Evolutionary conservation across 2,329 filamentous ascomycete species (phyloP), one percentile per base, ranked within the genome.

Genomic region (Venturia aucupariae): DNA sequence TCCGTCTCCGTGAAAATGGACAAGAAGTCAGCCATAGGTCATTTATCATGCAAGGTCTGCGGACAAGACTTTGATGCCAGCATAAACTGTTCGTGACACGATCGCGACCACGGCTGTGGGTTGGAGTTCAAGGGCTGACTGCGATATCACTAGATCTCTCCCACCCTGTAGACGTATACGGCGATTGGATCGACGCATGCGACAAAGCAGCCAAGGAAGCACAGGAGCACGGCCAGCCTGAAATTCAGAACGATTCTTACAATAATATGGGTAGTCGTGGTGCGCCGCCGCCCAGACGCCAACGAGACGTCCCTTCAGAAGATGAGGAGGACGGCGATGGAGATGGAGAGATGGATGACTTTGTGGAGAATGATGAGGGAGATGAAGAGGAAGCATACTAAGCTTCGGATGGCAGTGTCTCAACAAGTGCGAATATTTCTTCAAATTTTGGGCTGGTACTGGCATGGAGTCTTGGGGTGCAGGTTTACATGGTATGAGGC

Each of bases 181-280:
- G 90, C 41, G 94, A 97, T 76, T 99, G 94, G 94, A 90, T 99
- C 68, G 94, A 99, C 77, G 94, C 94, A n/a, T 90, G 87, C 73
- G 88, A 90, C 72, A 81, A 84, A 6, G 87, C 90, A 61, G 86
- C 86, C 19, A 87, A 89, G 71, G 81, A 86, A 66, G 79, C 81
- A 24, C 81, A 79, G 22, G 77, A 75, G 17, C 75, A 72, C 27
- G 71, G 70, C 10, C 46, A 51, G 46, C 46, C 46, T 22, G 46
- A 51, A 51, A 27, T 7, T 60, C 66, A 32, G 35, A 35, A n/a
- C 30, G 19, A 65, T 8, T 46, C 42, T 35, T 57, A 57, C 30
- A 24, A 35, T 7, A 17, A 57, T 6, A 57, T 35, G 51, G 51
- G 51, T 8, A 35, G 24, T n/a, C 27, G 51, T 35, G 51, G 51